Base-by-base conservation (phyloP, 768 basidiomycete genomes). In the Rickenella mellea region DNA sequence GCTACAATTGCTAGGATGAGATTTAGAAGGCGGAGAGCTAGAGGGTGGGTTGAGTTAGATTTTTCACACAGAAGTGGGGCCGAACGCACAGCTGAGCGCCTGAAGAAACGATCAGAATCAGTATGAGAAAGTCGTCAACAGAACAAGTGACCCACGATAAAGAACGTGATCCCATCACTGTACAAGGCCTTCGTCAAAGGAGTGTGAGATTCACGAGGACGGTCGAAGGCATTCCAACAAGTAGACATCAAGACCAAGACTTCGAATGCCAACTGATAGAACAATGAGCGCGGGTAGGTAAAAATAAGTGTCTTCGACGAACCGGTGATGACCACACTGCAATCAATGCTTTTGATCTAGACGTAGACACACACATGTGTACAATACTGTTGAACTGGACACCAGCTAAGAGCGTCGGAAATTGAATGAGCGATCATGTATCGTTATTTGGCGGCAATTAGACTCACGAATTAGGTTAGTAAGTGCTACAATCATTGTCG, bases 241-340 rank as follows among this genome's bases (percentile, higher is more conserved):
- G 55, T 61, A 9, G 59, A 54, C 8, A 50, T 22, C 6, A 68
- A 48, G 2, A 67, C 62, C 29, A 56, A 38, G 12, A 59, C 15
- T 42, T 64, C 66, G 39, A 65, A 65, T 10, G 57, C 38, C 45
- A 65, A 49, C 64, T 67, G 44, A 19, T 15, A 21, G 36, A 8
- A 19, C 19, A 35, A n/a, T 17, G 20, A 36, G 17, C 28, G 12
- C 8, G 27, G 15, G 8, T n/a, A 12, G 10, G 8, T 39, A 25
- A 21, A 27, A 25, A 8, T n/a, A 8, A 27, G 10, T 27, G 24
- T 9, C 3, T 30, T 27, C 7, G 31, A 49, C 60, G 9, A 43
- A 68, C 66, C n/a, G 60, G 60, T 15, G 49, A 52, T 3, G 54
- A 53, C 61, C 63, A 66, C 6, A 61, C 52, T 0, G 46, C 55